Base-by-base conservation (phyloP, 108 stramenopile species). In the Nitzschia putrida region DNA sequence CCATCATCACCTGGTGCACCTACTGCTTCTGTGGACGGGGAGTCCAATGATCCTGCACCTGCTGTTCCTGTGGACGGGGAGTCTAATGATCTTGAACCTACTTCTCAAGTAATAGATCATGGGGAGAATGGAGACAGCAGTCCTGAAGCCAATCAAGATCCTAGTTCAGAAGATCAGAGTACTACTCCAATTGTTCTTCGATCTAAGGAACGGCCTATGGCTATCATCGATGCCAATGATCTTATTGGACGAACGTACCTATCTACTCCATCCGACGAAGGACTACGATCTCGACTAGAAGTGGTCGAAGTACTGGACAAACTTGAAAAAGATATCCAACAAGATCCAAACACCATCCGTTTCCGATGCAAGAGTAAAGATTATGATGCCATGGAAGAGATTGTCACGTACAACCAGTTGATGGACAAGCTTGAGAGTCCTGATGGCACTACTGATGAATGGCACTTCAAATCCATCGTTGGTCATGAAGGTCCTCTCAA, bases 401-500 rank as follows among this genome's bases (percentile, higher is more conserved):
- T 24, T 18, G 20, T 56, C 13, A 42, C 53, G 9, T 59, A 70
- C 44, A 58, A 58, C 18, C 23, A 70, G 14, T 6, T 70, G 7
- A 47, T 70, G 57, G 69, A 70, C 9, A n/a, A 47, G 4, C 4
- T 70, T 9, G 45, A 70, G 20, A 6, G 8, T 13, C 29, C 58
- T 21, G 39, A 55, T 40, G 54, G 41, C 8, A 23, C 18, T 42
- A 42, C 41, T 20, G 21, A 56, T 10, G 41, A 14, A 9, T 74
- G 29, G 38, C 23, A 34, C 18, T 74, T 58, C 52, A 29, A 21
- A n/a, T 20, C 13, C 8, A 67, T 74, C 41, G 21, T 8, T 38
- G 73, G 39, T n/a, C 74, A 75, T 44, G 39, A 61, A 53, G 76
- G 76, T 4, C 76, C 76, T 8, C 41, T 78, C 21, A 2, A n/a